Percentiles rank a stretch among this genome's conserved stretches.
Conservation (phyloP, 2,329 filamentous ascomycete species). For the Colletotrichum eremochloae region DNA sequence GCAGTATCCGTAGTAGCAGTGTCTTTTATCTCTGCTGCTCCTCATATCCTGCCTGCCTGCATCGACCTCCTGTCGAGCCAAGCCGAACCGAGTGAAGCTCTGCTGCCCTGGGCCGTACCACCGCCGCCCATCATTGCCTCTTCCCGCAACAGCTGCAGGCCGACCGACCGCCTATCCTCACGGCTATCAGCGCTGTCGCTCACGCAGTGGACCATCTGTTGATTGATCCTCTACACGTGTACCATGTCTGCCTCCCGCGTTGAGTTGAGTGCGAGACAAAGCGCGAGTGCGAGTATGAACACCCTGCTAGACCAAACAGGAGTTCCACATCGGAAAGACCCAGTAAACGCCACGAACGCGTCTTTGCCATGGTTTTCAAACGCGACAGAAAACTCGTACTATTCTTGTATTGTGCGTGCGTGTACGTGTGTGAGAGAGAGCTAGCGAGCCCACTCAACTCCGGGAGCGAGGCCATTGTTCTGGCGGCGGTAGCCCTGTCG, state of each 20-base stretch:
- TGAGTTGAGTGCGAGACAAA: not conserved
- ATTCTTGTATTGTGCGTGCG: too few relatives aligned
- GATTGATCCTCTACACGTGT: not conserved
- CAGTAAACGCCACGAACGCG: too few relatives aligned
- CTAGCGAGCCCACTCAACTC: too few relatives aligned
- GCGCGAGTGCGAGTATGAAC: too few relatives aligned
- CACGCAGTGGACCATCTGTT: constrained; percentile 19
- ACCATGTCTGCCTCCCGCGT: too few relatives aligned
- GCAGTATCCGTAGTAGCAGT: too few relatives aligned
- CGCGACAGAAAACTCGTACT: too few relatives aligned
- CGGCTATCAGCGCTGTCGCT: not conserved
- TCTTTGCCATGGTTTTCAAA: too few relatives aligned
- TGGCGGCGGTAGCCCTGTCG: constrained; percentile 4
- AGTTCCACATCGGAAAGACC: too few relatives aligned
- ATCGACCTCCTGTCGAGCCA: constrained; percentile 1
- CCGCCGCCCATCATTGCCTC: constrained; percentile 33
- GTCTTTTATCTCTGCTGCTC: too few relatives aligned
- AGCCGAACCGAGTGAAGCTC: constrained; percentile 20
- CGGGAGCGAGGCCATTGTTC: constrained; percentile 1
- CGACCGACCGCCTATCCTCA: constrained; percentile 14
- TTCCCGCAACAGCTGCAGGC: not conserved
- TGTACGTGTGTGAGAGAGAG: too few relatives aligned
- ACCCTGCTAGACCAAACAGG: not conserved
- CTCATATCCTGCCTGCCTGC: not conserved
- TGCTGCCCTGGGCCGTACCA: constrained; percentile 31